These are phyloP conservation scores for Pythium insidiosum DNA, from an alignment of 352 stramenopile species.

Conservation along the genomic window DNA sequence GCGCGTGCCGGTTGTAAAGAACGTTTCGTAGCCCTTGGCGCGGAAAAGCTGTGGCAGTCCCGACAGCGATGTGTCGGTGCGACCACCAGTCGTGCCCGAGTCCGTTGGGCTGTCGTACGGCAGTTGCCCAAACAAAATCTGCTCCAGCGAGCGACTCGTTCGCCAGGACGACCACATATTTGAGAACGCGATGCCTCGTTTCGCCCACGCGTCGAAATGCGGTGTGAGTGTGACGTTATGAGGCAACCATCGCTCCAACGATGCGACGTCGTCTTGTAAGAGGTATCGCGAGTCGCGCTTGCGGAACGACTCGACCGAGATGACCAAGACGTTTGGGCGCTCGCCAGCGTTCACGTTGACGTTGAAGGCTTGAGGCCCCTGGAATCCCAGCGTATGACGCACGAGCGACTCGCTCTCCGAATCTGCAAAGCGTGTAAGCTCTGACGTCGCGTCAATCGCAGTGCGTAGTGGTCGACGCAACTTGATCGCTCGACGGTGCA, in stretches of 20 bases:
- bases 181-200: constrained; percentile 32
- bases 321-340: constrained; percentile 49
- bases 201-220: constrained; percentile 51
- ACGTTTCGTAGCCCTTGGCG: constrained; percentile 45
- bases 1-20: constrained; percentile 54
- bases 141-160: constrained; percentile 64
- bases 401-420: constrained; percentile 25
- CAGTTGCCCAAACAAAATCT: constrained; percentile 52
- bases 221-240: constrained; percentile 48
- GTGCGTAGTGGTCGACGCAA: constrained; percentile 19
- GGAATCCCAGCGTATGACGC: constrained; percentile 35
- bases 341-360: constrained; percentile 26
- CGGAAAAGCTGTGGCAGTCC: constrained; percentile 51
- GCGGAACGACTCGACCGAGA: constrained; percentile 60
- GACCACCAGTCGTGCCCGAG: constrained; percentile 37
- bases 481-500: constrained; percentile 4
- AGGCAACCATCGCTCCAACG: constrained; percentile 29
- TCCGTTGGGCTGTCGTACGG: constrained; percentile 49
- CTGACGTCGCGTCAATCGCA: constrained; percentile 39
- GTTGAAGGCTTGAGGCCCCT: constrained; percentile 47
- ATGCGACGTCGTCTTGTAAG: constrained; percentile 17
- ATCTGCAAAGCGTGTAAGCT: constrained; percentile 28
- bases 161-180: constrained; percentile 63
- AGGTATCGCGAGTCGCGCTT: constrained; percentile 50
- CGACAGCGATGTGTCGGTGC: constrained; percentile 22